These are phyloP conservation scores for Dysphania ambrosioides DNA, from an alignment of 148 eudicot species.

Conservation along the genomic window DNA sequence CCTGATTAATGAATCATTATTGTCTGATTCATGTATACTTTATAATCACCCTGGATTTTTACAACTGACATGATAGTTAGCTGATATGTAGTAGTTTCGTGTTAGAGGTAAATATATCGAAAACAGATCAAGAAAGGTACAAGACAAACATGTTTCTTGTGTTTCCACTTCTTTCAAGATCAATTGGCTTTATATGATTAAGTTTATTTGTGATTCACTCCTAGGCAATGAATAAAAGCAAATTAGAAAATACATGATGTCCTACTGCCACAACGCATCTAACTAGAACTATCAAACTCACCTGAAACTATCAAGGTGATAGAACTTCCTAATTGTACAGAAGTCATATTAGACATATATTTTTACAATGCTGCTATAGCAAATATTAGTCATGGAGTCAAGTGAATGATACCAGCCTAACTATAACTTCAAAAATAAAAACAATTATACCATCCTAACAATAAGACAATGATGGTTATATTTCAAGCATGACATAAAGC, in stretches of 20 bases:
- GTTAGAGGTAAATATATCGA: neutral
- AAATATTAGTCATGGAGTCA: conserved; percentile 76
- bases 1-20: neutral
- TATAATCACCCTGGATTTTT: neutral
- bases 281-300: neutral
- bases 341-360: conserved; percentile 11
- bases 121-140: neutral
- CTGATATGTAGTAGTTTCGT: neutral
- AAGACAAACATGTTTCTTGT: neutral
- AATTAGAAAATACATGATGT: neutral
- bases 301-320: neutral
- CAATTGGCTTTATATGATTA: conserved; percentile 9
- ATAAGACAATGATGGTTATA: neutral
- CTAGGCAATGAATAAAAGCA: neutral
- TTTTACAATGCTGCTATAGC: conserved; percentile 44
- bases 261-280: neutral
- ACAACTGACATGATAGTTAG: conserved; percentile 1
- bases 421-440: no score
- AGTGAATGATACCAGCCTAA: conserved; percentile 58
- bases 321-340: neutral
- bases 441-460: conserved; percentile 71
- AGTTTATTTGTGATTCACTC: conserved; percentile 1
- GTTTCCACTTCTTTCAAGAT: neutral
- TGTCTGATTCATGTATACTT: neutral
- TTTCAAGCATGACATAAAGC: neutral